Evolutionary conservation across 495 filamentous ascomycete species (phyloP).

Genomic region (Aspergillus asperescens): DNA sequence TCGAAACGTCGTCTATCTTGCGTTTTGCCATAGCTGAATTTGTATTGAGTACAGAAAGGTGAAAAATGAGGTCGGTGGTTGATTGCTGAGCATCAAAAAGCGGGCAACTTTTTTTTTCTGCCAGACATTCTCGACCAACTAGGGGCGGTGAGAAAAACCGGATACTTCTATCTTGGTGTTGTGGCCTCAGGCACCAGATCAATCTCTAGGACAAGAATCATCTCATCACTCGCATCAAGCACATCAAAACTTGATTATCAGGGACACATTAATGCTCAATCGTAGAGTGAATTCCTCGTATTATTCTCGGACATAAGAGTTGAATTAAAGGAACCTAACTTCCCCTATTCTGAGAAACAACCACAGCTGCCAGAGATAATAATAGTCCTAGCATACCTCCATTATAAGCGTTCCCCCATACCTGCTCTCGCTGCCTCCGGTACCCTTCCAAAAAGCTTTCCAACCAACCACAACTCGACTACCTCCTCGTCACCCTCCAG

Average conservation of each 20-base stretch:
- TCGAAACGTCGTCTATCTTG: constrained; percentile 55
- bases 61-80: constrained; percentile 12
- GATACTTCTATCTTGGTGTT: not conserved
- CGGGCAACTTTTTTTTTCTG: constrained; percentile 26
- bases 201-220: not conserved
- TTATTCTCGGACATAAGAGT: not conserved
- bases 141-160: constrained; percentile 1
- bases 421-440: constrained; percentile 16
- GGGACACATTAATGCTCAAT: not conserved
- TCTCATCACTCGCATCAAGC: constrained; percentile 4
- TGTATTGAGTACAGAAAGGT: constrained; percentile 6
- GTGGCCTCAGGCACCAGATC: not conserved
- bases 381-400: constrained; percentile 4
- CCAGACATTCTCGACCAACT: constrained; percentile 12
- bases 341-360: not conserved
- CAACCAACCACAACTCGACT: constrained; percentile 22
- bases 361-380: not conserved
- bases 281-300: not conserved
- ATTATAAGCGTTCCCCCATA: constrained; percentile 4
- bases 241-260: constrained; percentile 3
- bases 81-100: constrained; percentile 13
- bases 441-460: constrained; percentile 16
- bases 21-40: constrained; percentile 62
- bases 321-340: not conserved
- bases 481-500: constrained; percentile 19